Base-by-base conservation (phyloP, 2,329 filamentous ascomycete species). In the Coleophoma cylindrospora region DNA sequence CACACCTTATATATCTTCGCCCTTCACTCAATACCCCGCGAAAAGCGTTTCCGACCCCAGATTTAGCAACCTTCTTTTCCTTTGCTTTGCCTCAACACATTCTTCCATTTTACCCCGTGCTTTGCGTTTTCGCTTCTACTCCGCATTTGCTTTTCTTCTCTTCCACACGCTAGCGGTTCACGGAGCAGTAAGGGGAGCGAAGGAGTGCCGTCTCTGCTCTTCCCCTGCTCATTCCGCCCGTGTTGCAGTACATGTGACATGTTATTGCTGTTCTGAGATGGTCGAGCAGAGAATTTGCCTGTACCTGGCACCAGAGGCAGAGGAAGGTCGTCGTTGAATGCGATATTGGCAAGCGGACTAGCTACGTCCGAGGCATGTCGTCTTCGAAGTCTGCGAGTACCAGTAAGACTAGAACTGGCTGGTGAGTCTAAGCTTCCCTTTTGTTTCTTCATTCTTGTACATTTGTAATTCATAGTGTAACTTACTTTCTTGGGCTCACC, bases 401-500 rank as follows among this genome's bases (percentile, higher is more conserved):
- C 27, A 27, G 27, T 10, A 46, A 46, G 45, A 46, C 49, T 15
- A 51, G 43, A 33, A 43, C 48, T 34, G 51, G 48, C 40, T 54
- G 52, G 52, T 54, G 19, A n/a, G 52, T 47, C 45, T 22, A 15
- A 4, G 9, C 21, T 33, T 10, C 14, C 12, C 2, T n/a, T 17
- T 13, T 7, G 12, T 14, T 17, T 38, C 36, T 38, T 38, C 13
- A 5, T 14, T 7, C 15, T n/a, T 17, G 36, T 9, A 17, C 36
- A 9, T n/a, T 9, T 8, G 11, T 38, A 5, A 7, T 38, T 38
- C 13, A n/a, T 11, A 19, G 45, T 13, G 34, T 34, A 22, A 21
- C n/a, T 11, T 15, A 14, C 10, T 15, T n/a, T 5, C 5, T 15
- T 13, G n/a, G 27, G 14, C 34, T 21, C 17, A 40, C 17, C 17